Conservation (phyloP, 2,329 filamentous ascomycete genomes). For the Stagonosporopsis vannaccii region DNA sequence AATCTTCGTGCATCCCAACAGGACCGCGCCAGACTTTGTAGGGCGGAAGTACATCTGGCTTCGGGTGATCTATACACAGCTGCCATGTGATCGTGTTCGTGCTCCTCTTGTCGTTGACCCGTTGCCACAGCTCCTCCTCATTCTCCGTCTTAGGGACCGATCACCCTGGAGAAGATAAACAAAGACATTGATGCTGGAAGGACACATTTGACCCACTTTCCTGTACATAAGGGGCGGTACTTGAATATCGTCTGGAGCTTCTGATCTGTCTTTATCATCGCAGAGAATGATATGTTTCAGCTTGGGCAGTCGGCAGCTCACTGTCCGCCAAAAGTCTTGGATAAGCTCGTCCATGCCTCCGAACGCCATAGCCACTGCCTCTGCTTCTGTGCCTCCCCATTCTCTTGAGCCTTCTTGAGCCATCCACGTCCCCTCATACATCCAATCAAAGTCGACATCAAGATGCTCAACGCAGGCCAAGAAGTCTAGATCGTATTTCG, state of each 20-base stretch:
- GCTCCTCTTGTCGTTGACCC: background rate
- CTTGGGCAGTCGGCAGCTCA: background rate
- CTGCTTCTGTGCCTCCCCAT: constrained; percentile 6
- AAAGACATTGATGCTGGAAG: constrained; percentile 4
- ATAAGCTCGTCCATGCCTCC: constrained; percentile 1
- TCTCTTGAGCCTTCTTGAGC: background rate
- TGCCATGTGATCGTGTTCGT: background rate
- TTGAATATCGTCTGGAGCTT: background rate
- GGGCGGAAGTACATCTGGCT: background rate
- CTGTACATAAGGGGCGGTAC: constrained; percentile 5
- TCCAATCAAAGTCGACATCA: constrained; percentile 9
- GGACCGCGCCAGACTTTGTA: background rate
- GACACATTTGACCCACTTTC: constrained; percentile 10
- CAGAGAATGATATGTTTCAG: constrained; percentile 1
- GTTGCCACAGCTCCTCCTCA: constrained; percentile 6
- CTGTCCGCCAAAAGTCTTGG: constrained; percentile 10
- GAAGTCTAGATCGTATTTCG: constrained; percentile 3
- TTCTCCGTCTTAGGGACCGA: background rate
- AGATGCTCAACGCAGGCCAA: constrained; percentile 2
- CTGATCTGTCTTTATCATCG: constrained; percentile 9
- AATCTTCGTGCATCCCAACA: background rate
- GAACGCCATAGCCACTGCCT: constrained; percentile 2
- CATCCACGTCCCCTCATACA: constrained; percentile 6
- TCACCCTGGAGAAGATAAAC: constrained; percentile 5
- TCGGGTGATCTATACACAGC: background rate